Percentiles rank a stretch among this genome's conserved stretches.
phyloP scores from a whole-genome alignment of 139 green algal species.

The Yamagishiella unicocca region DNA sequence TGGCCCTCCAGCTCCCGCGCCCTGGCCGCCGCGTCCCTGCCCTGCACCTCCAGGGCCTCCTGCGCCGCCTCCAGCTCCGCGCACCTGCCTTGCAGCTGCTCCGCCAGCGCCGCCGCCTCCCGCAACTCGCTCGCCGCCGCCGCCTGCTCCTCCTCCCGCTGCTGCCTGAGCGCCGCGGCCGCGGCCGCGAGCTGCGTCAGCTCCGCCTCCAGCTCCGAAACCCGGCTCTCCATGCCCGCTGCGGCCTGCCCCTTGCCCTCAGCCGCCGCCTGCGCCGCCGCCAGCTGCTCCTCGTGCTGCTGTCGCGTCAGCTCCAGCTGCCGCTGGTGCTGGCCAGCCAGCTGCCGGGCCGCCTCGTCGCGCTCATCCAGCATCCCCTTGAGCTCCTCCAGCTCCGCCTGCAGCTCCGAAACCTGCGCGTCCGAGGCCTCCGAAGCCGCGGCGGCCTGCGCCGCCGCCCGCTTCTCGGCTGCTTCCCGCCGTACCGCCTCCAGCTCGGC shows the following conservation, averaged over 20 bases:
- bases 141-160: background rate
- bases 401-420: background rate
- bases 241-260: background rate
- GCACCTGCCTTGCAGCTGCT: background rate
- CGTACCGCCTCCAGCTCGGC: background rate
- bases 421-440: background rate
- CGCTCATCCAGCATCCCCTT: background rate
- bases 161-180: background rate
- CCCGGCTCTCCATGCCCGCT: background rate
- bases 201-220: conserved; percentile 21
- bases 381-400: background rate
- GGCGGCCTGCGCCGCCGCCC: too few species aligned
- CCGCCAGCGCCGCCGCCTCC: background rate
- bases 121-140: background rate
- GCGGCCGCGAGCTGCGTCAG: background rate
- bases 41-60: background rate
- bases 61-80: conserved; percentile 22
- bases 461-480: background rate
- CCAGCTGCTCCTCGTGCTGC: background rate
- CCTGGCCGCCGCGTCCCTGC: background rate
- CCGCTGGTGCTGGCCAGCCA: background rate
- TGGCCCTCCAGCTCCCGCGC: background rate
- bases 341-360: background rate
- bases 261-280: background rate
- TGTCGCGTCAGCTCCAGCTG: background rate